Evolutionary conservation across 2,329 filamentous ascomycete genomes (phyloP), one percentile per base, ranked within the genome.

Genomic region (Madurella fahalii): DNA sequence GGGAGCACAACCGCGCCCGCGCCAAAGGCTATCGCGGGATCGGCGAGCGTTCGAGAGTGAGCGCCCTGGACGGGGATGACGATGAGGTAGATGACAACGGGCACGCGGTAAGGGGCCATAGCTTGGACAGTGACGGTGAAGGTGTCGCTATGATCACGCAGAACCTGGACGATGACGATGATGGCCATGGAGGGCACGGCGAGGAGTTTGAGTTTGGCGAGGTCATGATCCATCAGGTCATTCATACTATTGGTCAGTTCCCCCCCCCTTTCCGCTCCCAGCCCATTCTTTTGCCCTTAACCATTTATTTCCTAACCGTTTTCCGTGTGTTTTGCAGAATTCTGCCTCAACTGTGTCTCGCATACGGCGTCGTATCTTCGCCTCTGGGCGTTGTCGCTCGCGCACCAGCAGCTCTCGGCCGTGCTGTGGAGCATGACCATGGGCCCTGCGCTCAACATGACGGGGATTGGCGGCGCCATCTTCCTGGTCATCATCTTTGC

Each of bases 321-420:
- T 16, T 25, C 17, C 17, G 5, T 37, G 8, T 45, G 16, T 37
- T 44, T 32, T 18, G 2, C 63, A 91, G 90, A 99, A 80, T 99
- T 99, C 78, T 99, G 94, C 70, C 81, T 99, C 65, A 99, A 99
- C 79, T 97, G 93, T 72, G 93, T 99, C 60, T 99, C 94, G 31
- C 94, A 99, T 75, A 99, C 95, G 4, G 94, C 94, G 4, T 99
- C 94, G 1, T 99, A 99, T 74, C 87, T 99, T 46, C 94, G 94
- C 78, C 88, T 99, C 43, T 99, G 94, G 94, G 94, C 94, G 32
- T 74, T 99, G 64, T 99, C 94, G 2, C 86, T 99, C 57, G 94
- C 94, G 32, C 94, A 99, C 78, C 94, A 99, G 72, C 94, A 97
- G 80, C 77, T 99, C 57, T 96, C 90, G 47, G 87, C 92, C 61